Percentiles rank a stretch among this genome's conserved stretches.
Evolutionary conservation across 2,329 filamentous ascomycete species (phyloP).

Genomic region (Albophoma yamanashiensis): DNA sequence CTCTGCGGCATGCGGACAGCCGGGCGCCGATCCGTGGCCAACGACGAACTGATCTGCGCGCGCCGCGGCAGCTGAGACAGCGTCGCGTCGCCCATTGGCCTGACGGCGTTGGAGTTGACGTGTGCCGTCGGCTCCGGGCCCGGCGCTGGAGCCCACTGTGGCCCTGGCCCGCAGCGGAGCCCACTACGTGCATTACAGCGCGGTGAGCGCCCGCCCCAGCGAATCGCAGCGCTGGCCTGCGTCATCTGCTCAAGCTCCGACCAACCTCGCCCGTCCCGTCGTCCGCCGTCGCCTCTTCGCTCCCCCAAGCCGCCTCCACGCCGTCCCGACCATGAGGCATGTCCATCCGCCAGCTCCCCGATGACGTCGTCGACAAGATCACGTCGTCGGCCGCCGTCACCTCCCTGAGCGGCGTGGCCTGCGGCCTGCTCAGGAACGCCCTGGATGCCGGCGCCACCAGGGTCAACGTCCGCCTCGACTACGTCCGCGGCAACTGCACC

Average conservation of each 20-base stretch:
- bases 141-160: not conserved
- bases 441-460: slow-evolving; percentile 67
- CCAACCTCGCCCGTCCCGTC: not conserved
- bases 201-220: not conserved
- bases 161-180: not conserved
- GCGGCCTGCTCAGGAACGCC: slow-evolving; percentile 70
- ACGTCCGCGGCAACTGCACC: slow-evolving; percentile 60
- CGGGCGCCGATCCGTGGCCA: not conserved
- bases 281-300: not conserved
- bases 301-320: not conserved
- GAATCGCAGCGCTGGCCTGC: not conserved
- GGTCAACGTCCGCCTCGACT: slow-evolving; percentile 64
- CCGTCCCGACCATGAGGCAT: slow-evolving; percentile 23
- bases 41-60: not conserved
- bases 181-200: no score
- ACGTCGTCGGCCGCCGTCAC: slow-evolving; percentile 75
- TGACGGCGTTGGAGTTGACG: not conserved
- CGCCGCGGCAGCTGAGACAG: not conserved
- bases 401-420: slow-evolving; percentile 58
- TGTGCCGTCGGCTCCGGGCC: not conserved
- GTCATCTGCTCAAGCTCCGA: not conserved
- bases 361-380: slow-evolving; percentile 65
- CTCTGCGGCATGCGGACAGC: not conserved
- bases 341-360: slow-evolving; percentile 60
- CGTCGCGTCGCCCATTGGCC: not conserved